Percentiles rank a stretch among this genome's conserved stretches.
These are phyloP conservation scores for Cladosporium sp. DNA, from an alignment of 2,329 filamentous ascomycete species.

Conservation along the genomic window DNA sequence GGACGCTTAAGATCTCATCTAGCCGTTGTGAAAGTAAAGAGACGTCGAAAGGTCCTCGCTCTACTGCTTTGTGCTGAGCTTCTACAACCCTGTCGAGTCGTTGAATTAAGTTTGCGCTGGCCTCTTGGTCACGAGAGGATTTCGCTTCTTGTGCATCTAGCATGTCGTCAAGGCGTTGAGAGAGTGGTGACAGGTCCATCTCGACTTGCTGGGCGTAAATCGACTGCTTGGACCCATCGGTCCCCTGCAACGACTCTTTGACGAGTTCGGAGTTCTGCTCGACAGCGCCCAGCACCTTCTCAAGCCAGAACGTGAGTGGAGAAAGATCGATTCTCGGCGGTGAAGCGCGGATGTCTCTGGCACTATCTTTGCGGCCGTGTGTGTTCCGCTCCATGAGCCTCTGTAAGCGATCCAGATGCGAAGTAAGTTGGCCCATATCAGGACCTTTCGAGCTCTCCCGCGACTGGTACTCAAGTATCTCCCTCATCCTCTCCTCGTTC, in stretches of 20 bases:
- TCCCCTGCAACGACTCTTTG: constrained; percentile 20
- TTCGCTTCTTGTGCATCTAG: constrained; percentile 20
- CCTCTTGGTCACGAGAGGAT: constrained; percentile 3
- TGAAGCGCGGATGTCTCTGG: constrained; percentile 8
- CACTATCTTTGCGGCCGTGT: constrained; percentile 17
- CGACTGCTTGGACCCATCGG: neutral
- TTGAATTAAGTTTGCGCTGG: neutral
- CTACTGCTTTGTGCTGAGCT: constrained; percentile 9
- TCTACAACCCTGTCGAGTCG: constrained; percentile 9
- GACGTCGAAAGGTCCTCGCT: constrained; percentile 10
- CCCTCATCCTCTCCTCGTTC: constrained; percentile 23
- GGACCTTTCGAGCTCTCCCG: constrained; percentile 17
- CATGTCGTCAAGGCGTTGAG: constrained; percentile 19
- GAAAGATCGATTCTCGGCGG: constrained; percentile 19
- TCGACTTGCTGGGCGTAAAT: constrained; percentile 1
- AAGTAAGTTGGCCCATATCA: constrained; percentile 23
- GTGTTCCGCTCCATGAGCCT: constrained; percentile 20
- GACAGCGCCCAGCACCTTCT: constrained; percentile 24
- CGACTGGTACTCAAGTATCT: constrained; percentile 17
- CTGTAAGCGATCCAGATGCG: constrained; percentile 27
- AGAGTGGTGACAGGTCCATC: constrained; percentile 14
- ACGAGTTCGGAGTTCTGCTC: constrained; percentile 24
- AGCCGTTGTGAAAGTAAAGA: constrained; percentile 10
- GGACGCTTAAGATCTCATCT: constrained; percentile 11
- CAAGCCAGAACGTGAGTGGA: constrained; percentile 20